Percentiles rank a stretch among this genome's conserved stretches.
Evolutionary conservation across 805 yeast genomes (phyloP).

Genomic region (Pichia nakasei): DNA sequence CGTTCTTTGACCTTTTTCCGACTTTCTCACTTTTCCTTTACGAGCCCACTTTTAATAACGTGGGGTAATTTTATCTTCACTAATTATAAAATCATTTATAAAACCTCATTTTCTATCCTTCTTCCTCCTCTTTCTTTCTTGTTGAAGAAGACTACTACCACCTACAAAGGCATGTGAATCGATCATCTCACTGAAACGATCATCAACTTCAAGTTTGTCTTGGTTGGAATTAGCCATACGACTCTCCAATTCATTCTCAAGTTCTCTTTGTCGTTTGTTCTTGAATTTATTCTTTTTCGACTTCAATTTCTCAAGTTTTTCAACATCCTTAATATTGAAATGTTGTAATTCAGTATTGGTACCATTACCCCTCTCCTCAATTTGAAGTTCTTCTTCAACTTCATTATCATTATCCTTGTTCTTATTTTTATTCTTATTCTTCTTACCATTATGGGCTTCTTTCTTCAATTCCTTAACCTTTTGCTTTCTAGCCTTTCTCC

Average conservation of each 20-base stretch:
- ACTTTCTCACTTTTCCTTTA: too few species aligned
- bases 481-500: slow-evolving; percentile 78
- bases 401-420: slow-evolving; percentile 23
- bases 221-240: slow-evolving; percentile 31
- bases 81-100: not conserved
- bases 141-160: slow-evolving; percentile 85
- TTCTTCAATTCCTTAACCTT: slow-evolving; percentile 55
- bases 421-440: slow-evolving; percentile 16
- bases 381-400: slow-evolving; percentile 52
- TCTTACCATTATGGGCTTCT: slow-evolving; percentile 38
- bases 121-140: slow-evolving; percentile 67
- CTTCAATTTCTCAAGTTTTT: slow-evolving; percentile 55
- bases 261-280: slow-evolving; percentile 36
- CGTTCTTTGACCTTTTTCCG: too few species aligned
- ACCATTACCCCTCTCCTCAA: slow-evolving; percentile 68
- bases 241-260: slow-evolving; percentile 42
- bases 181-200: slow-evolving; percentile 76
- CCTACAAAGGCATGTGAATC: slow-evolving; percentile 87
- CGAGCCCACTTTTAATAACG: too few species aligned
- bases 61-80: too few species aligned
- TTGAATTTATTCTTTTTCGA: slow-evolving; percentile 38
- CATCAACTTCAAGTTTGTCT: slow-evolving; percentile 52
- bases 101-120: slow-evolving; percentile 13
- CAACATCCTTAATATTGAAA: slow-evolving; percentile 69
- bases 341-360: slow-evolving; percentile 43